Conservation (phyloP, 768 basidiomycete genomes). For the Tephrocybe sp. region DNA sequence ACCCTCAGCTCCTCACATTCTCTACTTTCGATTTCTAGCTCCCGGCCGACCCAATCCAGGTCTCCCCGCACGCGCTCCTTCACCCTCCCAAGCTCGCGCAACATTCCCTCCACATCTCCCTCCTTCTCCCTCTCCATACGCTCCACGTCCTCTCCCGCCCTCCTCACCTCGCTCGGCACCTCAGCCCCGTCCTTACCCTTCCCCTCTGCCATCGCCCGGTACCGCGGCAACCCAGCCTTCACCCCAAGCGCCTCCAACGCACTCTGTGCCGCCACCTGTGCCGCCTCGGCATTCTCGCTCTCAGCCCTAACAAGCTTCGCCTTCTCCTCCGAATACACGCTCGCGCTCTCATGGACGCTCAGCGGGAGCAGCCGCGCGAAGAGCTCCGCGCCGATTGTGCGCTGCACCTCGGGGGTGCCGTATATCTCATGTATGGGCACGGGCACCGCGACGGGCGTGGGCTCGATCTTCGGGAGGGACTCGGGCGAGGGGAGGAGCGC, state of each 20-base stretch:
- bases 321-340: conserved; percentile 98
- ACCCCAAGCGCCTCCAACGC: conserved; percentile 82
- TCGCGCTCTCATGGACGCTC: conserved; percentile 93
- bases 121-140: conserved; percentile 71
- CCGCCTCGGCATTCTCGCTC: conserved; percentile 81
- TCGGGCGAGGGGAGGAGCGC: conserved; percentile 80
- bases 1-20: conserved; percentile 90
- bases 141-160: conserved; percentile 73
- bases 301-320: conserved; percentile 88
- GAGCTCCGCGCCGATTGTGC: conserved; percentile 89
- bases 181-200: conserved; percentile 61
- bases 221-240: conserved; percentile 65
- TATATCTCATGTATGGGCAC: conserved; percentile 96
- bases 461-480: conserved; percentile 78
- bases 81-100: conserved; percentile 55
- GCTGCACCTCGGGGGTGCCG: conserved; percentile 85
- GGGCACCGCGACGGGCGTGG: conserved; percentile 74
- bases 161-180: conserved; percentile 65
- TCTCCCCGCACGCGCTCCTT: conserved; percentile 57
- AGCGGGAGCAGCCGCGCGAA: conserved; percentile 87
- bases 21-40: conserved; percentile 78
- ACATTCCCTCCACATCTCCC: conserved; percentile 62
- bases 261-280: conserved; percentile 77
- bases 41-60: conserved; percentile 57
- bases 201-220: conserved; percentile 68